Percentiles rank a stretch among this genome's conserved stretches.
phyloP scores from a whole-genome alignment of 2,329 filamentous ascomycete genomes.

The Fusarium xyrophilum region DNA sequence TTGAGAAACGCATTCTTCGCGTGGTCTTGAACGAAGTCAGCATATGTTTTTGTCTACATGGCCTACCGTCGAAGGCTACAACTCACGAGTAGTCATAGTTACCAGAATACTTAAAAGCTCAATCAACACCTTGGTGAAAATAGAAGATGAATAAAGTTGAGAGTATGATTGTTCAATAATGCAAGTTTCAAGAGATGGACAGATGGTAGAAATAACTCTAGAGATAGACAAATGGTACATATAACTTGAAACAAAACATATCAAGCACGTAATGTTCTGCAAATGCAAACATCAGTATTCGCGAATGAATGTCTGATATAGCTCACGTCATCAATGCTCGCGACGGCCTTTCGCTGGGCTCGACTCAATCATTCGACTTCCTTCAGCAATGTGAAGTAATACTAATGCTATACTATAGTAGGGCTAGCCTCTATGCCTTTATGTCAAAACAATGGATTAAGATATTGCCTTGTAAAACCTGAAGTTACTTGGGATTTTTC shows the following conservation, averaged over 20 bases:
- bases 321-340: neutral
- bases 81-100: neutral
- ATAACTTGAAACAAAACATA: fast-evolving
- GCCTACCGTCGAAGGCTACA: fast-evolving
- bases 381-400: neutral
- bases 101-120: fast-evolving
- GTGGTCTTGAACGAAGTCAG: neutral
- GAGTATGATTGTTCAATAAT: fast-evolving
- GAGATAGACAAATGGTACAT: fast-evolving
- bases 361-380: fast-evolving
- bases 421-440: too few relatives aligned
- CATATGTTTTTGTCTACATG: fast-evolving
- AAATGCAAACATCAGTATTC: neutral
- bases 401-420: too few relatives aligned
- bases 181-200: too few relatives aligned
- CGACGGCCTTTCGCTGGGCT: neutral
- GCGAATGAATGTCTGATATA: fast-evolving
- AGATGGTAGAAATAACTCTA: too few relatives aligned
- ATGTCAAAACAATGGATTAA: too few relatives aligned
- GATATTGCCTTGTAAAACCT: too few relatives aligned
- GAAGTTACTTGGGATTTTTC: too few relatives aligned
- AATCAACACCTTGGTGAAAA: fast-evolving
- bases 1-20: neutral
- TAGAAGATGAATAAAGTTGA: fast-evolving
- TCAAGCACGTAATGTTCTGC: neutral